Conservation (phyloP, 2,329 filamentous ascomycete genomes). For the Byssoonygena ceratinophila region DNA sequence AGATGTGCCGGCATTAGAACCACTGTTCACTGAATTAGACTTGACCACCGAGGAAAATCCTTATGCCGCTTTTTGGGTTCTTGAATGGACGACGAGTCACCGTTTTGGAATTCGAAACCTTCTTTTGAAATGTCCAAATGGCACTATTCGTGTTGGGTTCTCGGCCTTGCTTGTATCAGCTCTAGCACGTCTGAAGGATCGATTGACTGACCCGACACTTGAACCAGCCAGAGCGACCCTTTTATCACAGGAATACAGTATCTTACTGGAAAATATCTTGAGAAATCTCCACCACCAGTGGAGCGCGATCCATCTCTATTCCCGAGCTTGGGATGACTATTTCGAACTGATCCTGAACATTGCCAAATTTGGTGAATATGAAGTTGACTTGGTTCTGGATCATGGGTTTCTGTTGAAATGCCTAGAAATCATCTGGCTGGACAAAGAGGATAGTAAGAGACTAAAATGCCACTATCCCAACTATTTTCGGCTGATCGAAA, state of each 20-base stretch:
- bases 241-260: conserved; percentile 23
- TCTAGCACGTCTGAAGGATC: conserved; percentile 44
- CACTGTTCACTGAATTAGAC: conserved; percentile 44
- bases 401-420: conserved; percentile 50
- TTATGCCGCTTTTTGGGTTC: conserved; percentile 48
- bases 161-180: conserved; percentile 45
- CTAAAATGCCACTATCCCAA: conserved; percentile 45
- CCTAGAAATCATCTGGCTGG: conserved; percentile 52
- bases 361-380: conserved; percentile 49
- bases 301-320: conserved; percentile 50
- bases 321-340: conserved; percentile 64
- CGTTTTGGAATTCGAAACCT: conserved; percentile 53
- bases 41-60: conserved; percentile 43
- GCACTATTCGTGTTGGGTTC: conserved; percentile 45
- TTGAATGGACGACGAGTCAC: conserved; percentile 51
- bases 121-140: conserved; percentile 51
- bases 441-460: conserved; percentile 41
- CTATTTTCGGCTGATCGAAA: conserved; percentile 36
- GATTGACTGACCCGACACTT: conserved; percentile 20
- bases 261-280: conserved; percentile 30
- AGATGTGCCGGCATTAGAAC: conserved; percentile 53
- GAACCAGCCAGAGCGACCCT: conserved; percentile 21
- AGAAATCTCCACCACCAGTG: conserved; percentile 48
- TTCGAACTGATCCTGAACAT: conserved; percentile 62
- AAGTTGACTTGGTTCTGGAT: conserved; percentile 51